These are phyloP conservation scores for Perilla frutescens DNA, from an alignment of 257 asterid species.

Conservation along the genomic window DNA sequence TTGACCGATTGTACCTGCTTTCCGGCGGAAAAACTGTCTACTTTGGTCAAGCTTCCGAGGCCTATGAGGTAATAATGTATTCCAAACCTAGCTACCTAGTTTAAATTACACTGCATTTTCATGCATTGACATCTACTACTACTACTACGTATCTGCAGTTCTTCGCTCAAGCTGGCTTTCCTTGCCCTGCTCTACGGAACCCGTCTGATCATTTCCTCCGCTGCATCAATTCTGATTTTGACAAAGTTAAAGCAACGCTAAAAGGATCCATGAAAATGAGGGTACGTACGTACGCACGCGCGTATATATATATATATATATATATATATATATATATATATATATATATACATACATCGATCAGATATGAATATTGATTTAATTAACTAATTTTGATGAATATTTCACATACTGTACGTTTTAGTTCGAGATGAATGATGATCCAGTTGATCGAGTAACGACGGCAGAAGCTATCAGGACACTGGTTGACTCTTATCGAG, in stretches of 20 bases:
- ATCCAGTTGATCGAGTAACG: constrained; percentile 88
- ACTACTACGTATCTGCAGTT: constrained; percentile 52
- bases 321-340: too few species aligned
- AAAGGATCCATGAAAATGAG: constrained; percentile 96
- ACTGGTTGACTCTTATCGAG: constrained; percentile 63
- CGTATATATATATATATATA: too few species aligned
- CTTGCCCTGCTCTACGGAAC: constrained; percentile 90
- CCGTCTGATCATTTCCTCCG: constrained; percentile 97
- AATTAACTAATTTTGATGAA: too few species aligned
- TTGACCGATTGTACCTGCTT: constrained; percentile 81
- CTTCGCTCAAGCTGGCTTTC: constrained; percentile 95
- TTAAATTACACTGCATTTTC: too few species aligned
- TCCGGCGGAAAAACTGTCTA: constrained; percentile 91
- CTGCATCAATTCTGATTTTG: constrained; percentile 91
- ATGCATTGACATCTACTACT: too few species aligned
- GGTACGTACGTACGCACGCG: constrained; percentile 42
- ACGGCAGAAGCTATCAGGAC: constrained; percentile 86
- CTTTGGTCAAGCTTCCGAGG: constrained; percentile 92
- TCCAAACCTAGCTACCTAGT: too few species aligned
- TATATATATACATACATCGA: too few species aligned
- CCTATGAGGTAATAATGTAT: constrained; percentile 66
- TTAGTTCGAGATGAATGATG: constrained; percentile 84
- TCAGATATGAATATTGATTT: too few species aligned
- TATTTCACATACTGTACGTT: too few species aligned
- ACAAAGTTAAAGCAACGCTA: constrained; percentile 97